Evolutionary conservation across 805 yeast genomes (phyloP), one percentile per base, ranked within the genome.

Genomic region (Saccharomycopsis lassenensis): DNA sequence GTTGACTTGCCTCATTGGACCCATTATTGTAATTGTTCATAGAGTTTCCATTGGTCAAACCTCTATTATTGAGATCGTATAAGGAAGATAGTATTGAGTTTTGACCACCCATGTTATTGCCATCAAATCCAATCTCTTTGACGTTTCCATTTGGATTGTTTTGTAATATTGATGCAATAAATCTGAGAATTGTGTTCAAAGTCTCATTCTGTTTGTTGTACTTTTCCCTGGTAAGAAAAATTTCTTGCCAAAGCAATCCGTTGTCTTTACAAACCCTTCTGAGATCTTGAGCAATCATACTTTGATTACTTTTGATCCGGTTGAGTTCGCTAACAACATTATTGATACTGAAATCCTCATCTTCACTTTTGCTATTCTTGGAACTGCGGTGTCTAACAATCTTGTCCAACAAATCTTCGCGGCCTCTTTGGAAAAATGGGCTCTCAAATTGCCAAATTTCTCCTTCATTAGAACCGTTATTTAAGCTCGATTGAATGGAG

Each of bases 401-500:
- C 44, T 77, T 72, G 44, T 84, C 94, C 47, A 91, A 62, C 45
- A 91, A 63, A 49, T 86, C 95, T 47, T 86, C 95, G 35, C 84
- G 67, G 36, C 71, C 94, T 41, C 69, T 66, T 24, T 74, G 62
- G 54, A 91, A 91, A 51, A 75, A 68, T 2, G 91, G 86, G 45
- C 86, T 84, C 44, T 74, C 77, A 61, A 91, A 91, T 57, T 86
- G 93, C 82, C 87, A 79, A 37, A 75, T 69, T 50, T 91, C 97
- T 39, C 87, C 95, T 38, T 69, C 25, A 7, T 31, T 20, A 23
- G 27, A 29, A 18, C 33, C 28, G 4, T 27, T 21, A 28, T 14
- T 37, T 7, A 15, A 17, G 4, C 18, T 4, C 7, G 35, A n/a
- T 17, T 32, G 66, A 41, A 76, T 58, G 4, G 87, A 69, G 2